A percentile compares a stretch with the other conserved stretches of the same genome.
These are phyloP conservation scores for Zasmidium cellare DNA, from an alignment of 2,329 filamentous ascomycete species.

Conservation along the genomic window DNA sequence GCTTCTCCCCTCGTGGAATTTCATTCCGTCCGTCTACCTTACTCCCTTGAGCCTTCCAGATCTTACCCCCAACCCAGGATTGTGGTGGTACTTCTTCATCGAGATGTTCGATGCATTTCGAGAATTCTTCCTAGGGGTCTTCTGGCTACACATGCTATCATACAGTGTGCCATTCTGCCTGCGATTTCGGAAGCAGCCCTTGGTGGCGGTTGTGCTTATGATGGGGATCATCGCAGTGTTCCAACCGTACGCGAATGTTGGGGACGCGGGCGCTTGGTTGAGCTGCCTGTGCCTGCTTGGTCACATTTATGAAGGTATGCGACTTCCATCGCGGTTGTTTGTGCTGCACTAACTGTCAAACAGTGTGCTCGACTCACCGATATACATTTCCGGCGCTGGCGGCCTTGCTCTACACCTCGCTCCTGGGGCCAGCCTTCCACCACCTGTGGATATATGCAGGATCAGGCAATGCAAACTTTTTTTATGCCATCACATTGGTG, in stretches of 20 bases:
- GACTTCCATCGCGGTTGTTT: background rate
- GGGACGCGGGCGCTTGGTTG: conserved; percentile 84
- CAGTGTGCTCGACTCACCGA: conserved; percentile 67
- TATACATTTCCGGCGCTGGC: conserved; percentile 87
- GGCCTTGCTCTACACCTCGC: conserved; percentile 80
- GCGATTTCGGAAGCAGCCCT: conserved; percentile 78
- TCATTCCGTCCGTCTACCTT: conserved; percentile 85
- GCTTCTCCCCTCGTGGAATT: conserved; percentile 82
- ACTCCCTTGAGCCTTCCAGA: conserved; percentile 89
- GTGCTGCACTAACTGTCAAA: background rate
- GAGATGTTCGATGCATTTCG: conserved; percentile 99
- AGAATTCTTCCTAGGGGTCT: conserved; percentile 94
- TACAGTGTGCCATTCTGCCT: conserved; percentile 87
- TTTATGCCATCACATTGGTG: conserved; percentile 98
- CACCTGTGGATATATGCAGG: conserved; percentile 98
- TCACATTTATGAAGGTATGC: conserved; percentile 81
- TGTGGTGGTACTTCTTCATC: conserved; percentile 99
- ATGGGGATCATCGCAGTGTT: conserved; percentile 91
- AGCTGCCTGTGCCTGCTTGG: conserved; percentile 80
- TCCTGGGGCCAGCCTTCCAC: conserved; percentile 92
- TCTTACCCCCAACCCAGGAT: conserved; percentile 87
- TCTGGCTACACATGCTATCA: conserved; percentile 90
- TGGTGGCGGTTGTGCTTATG: conserved; percentile 81
- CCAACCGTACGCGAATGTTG: conserved; percentile 93
- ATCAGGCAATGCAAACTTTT: conserved; percentile 97